These are phyloP conservation scores for Sarocladium kiliense DNA, from an alignment of 2,329 filamentous ascomycete genomes.

Conservation along the genomic window DNA sequence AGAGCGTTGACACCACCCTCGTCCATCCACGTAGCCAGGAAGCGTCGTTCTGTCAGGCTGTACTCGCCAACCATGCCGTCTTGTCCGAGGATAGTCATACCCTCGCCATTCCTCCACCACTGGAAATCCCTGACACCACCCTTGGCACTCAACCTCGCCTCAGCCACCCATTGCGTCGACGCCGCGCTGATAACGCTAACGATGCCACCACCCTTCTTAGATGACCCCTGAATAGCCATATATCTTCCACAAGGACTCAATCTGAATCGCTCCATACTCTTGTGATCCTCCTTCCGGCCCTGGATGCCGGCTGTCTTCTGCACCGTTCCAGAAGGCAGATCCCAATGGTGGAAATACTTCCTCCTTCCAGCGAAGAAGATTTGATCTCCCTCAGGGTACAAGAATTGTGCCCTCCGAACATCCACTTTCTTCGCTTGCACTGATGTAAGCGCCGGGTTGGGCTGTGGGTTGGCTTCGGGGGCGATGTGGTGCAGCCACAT, in stretches of 20 bases:
- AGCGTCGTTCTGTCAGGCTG: conserved; percentile 61
- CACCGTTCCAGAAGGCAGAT: conserved; percentile 73
- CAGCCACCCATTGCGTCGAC: conserved; percentile 82
- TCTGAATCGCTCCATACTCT: conserved; percentile 85
- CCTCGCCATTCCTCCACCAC: conserved; percentile 85
- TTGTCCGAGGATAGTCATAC: conserved; percentile 76
- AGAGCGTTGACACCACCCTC: conserved; percentile 86
- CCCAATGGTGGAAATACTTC: conserved; percentile 92
- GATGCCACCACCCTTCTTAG: conserved; percentile 78
- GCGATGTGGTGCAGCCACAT: conserved; percentile 87
- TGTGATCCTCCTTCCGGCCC: conserved; percentile 75
- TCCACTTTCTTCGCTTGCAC: conserved; percentile 81
- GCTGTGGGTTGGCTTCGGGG: conserved; percentile 65
- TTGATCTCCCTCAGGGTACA: conserved; percentile 64
- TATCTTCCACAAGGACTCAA: conserved; percentile 81
- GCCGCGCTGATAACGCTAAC: conserved; percentile 77
- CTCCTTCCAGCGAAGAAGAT: conserved; percentile 87
- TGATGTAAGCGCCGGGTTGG: conserved; percentile 86
- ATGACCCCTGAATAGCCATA: conserved; percentile 76
- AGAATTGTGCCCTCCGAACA: conserved; percentile 78
- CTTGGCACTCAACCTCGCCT: conserved; percentile 74
- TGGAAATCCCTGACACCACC: conserved; percentile 85
- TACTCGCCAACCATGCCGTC: conserved; percentile 91
- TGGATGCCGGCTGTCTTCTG: conserved; percentile 76
- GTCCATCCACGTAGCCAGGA: conserved; percentile 81